Base-by-base conservation (phyloP, 805 yeast species). In the Saccharomycopsis selenospora region DNA sequence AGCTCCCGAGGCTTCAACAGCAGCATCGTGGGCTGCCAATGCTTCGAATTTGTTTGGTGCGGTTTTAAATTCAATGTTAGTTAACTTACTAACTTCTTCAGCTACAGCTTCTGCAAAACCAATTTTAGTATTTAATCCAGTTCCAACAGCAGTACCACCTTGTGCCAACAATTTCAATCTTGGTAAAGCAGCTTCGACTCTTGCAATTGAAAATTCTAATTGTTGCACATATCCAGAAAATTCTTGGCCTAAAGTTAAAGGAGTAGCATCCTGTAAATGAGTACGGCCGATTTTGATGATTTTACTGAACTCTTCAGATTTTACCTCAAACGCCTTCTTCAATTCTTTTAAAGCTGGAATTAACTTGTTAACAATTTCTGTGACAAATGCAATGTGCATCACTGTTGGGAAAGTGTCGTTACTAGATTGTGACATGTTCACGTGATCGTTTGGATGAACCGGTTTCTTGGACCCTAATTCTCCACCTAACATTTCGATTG, bases 111-210 rank as follows among this genome's bases (percentile, higher is more conserved):
- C 82, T 60, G 88, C 95, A 66, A 85, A 93, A 23, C 98, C 98
- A 64, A 79, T 77, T 66, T 70, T 82, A 70, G 98, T 91, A 80
- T 93, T 93, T 61, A 93, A 78, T 57, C 99, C 99, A 49, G 99
- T 93, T 61, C 99, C 99, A 49, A 93, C 99, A 54, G 99, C 99
- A 55, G 99, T 93, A 73, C 99, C 99, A 73, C 99, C 99, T 75
- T 93, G 99, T 43, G 99, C 99, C 59, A 93, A 78, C 66, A 66
- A 79, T 61, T 82, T 76, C 65, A 93, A 75, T 68, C 80, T 80
- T 58, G 86, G 86, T 57, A 93, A 76, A 46, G 83, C 67, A 55
- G 71, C 70, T 72, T 88, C 87, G 53, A 93, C 84, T 67, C 99
- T 80, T 57, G 71, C 83, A 57, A 93, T 83, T 66, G 97, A 98